Evolutionary conservation across 2,329 filamentous ascomycete species (phyloP).

Genomic region (Fusarium albidum): DNA sequence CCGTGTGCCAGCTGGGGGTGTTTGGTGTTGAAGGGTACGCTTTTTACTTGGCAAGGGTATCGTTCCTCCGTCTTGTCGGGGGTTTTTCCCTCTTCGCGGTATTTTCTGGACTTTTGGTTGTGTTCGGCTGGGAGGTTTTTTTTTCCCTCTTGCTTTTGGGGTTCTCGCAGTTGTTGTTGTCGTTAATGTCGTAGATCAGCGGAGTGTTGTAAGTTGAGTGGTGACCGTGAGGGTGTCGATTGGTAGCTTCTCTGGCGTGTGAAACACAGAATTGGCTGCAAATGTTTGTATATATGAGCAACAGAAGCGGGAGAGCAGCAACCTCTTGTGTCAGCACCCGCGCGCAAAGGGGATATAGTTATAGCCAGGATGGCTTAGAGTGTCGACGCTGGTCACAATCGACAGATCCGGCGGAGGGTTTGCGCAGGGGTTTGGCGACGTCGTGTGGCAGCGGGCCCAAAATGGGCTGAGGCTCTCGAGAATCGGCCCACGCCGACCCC

Average conservation of each 20-base stretch:
- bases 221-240: conserved; percentile 19
- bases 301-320: conserved; percentile 25
- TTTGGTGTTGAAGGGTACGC: conserved; percentile 14
- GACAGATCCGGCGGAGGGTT: conserved; percentile 41
- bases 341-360: conserved; percentile 42
- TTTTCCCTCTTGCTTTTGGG: conserved; percentile 14
- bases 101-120: conserved; percentile 10
- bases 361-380: conserved; percentile 29
- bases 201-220: conserved; percentile 35
- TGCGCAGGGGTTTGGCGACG: conserved; percentile 45
- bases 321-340: conserved; percentile 24
- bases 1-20: conserved; percentile 18
- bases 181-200: conserved; percentile 14
- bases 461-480: conserved; percentile 47
- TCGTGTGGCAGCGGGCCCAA: conserved; percentile 45
- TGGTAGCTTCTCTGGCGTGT: conserved; percentile 8
- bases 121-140: not conserved
- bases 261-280: conserved; percentile 18
- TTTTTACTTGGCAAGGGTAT: conserved; percentile 17
- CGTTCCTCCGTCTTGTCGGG: conserved; percentile 22
- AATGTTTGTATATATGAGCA: conserved; percentile 26
- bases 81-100: conserved; percentile 19
- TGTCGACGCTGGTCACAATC: conserved; percentile 35
- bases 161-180: conserved; percentile 13
- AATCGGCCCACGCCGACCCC: conserved; percentile 48